A percentile compares a stretch with the other conserved stretches of the same genome.
phyloP scores from a whole-genome alignment of 1,139 yeast species.

The Suhomyces wounanorum region DNA sequence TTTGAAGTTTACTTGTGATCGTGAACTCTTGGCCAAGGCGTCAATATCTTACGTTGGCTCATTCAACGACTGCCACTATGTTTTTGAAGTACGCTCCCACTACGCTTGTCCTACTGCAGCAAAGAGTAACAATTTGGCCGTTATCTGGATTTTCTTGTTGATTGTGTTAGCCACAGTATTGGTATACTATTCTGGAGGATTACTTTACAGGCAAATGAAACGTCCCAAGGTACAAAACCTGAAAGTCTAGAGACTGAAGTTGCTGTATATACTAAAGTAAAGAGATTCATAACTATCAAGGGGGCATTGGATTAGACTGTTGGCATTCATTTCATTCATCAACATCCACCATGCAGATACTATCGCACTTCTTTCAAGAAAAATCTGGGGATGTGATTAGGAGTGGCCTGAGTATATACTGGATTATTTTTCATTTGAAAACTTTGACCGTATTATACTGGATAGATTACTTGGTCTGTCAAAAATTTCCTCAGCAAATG shows the following conservation, averaged over 20 bases:
- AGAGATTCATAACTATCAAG: background rate
- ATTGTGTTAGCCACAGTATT: slow-evolving; percentile 55
- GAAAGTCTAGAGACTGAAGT: slow-evolving; percentile 4
- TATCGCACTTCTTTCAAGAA: no score
- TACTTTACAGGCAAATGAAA: slow-evolving; percentile 40
- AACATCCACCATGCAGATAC: no score
- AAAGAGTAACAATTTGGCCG: slow-evolving; percentile 55
- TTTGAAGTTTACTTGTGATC: slow-evolving; percentile 76
- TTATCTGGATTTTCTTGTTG: slow-evolving; percentile 59
- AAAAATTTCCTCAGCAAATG: no score
- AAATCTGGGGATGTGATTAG: no score
- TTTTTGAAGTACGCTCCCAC: slow-evolving; percentile 82
- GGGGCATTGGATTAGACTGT: background rate
- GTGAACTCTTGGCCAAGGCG: slow-evolving; percentile 69
- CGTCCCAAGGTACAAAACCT: slow-evolving; percentile 6
- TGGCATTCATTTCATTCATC: background rate
- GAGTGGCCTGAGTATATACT: no score
- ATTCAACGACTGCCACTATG: slow-evolving; percentile 74
- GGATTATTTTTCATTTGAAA: no score
- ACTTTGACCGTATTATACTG: no score
- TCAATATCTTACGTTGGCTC: slow-evolving; percentile 71
- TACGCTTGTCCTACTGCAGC: slow-evolving; percentile 88
- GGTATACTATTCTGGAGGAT: slow-evolving; percentile 59
- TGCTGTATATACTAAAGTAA: background rate
- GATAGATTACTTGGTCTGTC: no score